Evolutionary conservation across 2,329 filamentous ascomycete genomes (phyloP).

Genomic region (Fusarium sp.): DNA sequence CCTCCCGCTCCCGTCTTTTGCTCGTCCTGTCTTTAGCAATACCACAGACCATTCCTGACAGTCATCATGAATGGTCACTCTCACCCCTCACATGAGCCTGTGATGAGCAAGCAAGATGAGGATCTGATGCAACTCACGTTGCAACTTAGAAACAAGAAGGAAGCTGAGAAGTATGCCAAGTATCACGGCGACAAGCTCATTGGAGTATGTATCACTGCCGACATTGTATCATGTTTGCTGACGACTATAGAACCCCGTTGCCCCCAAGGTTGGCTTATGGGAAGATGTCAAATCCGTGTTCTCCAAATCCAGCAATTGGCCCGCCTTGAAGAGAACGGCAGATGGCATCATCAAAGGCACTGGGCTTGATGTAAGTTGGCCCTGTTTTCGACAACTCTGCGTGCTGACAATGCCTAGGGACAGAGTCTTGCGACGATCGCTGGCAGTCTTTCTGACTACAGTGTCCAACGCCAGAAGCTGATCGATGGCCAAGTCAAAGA

Average conservation of each 20-base stretch:
- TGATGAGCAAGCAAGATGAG: conserved; percentile 4
- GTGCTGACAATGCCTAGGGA: neutral
- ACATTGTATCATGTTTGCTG: neutral
- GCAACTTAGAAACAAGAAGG: conserved; percentile 9
- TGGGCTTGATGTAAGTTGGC: neutral
- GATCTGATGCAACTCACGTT: conserved; percentile 6
- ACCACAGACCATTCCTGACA: neutral
- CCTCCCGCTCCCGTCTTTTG: too few species aligned
- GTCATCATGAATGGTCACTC: neutral
- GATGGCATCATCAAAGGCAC: neutral
- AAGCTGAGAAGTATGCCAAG: conserved; percentile 6
- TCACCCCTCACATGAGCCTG: neutral
- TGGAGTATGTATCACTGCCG: neutral
- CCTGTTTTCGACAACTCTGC: accelerated
- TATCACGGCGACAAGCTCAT: conserved; percentile 18
- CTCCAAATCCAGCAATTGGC: neutral
- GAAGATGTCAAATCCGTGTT: neutral
- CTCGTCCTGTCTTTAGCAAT: neutral
- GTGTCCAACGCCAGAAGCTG: neutral
- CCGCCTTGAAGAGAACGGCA: neutral
- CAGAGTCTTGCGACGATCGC: neutral
- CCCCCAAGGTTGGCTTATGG: neutral
- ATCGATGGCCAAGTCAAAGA: conserved; percentile 29
- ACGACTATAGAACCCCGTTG: neutral
- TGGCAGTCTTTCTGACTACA: conserved; percentile 9